Evolutionary conservation across 164 flowering plant genomes (phyloP).

Genomic region (Annona squamosa): DNA sequence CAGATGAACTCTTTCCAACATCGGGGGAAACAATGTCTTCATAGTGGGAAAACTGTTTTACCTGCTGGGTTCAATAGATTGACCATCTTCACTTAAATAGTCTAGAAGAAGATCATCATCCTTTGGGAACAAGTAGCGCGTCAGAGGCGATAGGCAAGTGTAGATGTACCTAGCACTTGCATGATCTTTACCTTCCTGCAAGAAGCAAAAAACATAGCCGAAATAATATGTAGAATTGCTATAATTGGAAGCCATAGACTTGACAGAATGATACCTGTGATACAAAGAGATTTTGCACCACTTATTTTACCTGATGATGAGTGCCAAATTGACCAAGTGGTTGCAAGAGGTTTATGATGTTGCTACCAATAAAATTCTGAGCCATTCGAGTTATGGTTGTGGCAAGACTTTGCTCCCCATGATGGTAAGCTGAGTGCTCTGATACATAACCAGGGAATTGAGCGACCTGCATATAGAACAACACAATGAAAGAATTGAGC

Average conservation of each 20-base stretch:
- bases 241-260: no score
- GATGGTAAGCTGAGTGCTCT: constrained; percentile 93
- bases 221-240: no score
- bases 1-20: no score
- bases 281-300: no score
- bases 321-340: constrained; percentile 93
- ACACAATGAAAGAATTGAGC: no score
- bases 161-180: constrained; percentile 85
- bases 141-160: constrained; percentile 59
- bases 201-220: no score
- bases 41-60: no score
- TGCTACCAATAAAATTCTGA: constrained; percentile 85
- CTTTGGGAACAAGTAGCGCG: constrained; percentile 73
- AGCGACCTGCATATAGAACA: constrained; percentile 40
- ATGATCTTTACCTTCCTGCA: constrained; percentile 97
- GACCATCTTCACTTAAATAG: constrained; percentile 89
- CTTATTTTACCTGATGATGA: constrained; percentile 62
- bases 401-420: constrained; percentile 88
- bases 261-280: no score
- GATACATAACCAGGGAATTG: constrained; percentile 90
- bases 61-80: constrained; percentile 82
- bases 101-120: constrained; percentile 80
- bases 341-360: constrained; percentile 74
- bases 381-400: constrained; percentile 92
- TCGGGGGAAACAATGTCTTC: no score